phyloP scores from a whole-genome alignment of 1,284 basidiomycete species.

The Rhodotorula sp. region DNA sequence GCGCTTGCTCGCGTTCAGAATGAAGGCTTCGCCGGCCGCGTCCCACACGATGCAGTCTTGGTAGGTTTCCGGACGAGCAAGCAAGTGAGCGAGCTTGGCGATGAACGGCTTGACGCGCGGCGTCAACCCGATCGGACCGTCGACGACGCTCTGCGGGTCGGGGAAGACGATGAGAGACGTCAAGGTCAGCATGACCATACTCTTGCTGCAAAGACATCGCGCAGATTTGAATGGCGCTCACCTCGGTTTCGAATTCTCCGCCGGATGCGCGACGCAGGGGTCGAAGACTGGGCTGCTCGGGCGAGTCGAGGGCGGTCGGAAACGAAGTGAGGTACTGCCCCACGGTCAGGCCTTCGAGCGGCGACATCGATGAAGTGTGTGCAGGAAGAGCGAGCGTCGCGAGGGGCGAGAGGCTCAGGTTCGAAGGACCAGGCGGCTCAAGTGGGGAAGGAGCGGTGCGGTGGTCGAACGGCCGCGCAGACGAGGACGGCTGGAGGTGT shows the following conservation, averaged over 20 bases:
- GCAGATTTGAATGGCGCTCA: background rate
- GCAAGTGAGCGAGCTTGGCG: conserved; percentile 24
- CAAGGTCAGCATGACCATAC: background rate
- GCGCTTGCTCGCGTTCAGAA: conserved; percentile 22
- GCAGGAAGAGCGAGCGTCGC: background rate
- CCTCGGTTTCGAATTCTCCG: background rate
- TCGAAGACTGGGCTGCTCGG: background rate
- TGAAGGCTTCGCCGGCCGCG: conserved; percentile 21
- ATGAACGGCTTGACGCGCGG: conserved; percentile 34
- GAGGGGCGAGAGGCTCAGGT: background rate
- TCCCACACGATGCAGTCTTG: conserved; percentile 30
- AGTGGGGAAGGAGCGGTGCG: too few relatives aligned
- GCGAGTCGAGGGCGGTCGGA: background rate
- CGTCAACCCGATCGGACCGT: background rate
- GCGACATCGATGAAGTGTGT: background rate
- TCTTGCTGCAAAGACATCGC: accelerated
- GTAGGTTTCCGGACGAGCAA: conserved; percentile 17
- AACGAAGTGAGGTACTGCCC: background rate
- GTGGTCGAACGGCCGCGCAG: background rate
- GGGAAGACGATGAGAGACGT: too few relatives aligned
- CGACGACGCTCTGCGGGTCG: background rate
- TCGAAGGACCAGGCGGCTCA: background rate
- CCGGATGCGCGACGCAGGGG: background rate
- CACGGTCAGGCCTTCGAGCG: background rate
- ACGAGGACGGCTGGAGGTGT: background rate